Evolutionary conservation across 768 basidiomycete genomes (phyloP).

Genomic region (Podaxis sp.): DNA sequence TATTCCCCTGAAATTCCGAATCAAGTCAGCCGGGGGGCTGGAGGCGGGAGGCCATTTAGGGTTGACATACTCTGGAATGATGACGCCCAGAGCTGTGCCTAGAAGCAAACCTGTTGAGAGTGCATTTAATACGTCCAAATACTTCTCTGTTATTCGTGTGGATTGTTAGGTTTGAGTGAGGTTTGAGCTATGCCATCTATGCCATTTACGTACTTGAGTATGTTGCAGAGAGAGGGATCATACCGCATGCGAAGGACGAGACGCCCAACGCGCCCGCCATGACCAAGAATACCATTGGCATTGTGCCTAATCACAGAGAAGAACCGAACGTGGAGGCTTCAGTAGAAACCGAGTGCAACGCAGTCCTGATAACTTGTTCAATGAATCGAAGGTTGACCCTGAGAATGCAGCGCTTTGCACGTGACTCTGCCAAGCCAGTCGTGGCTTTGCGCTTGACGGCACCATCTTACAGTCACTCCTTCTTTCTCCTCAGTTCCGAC

Average conservation of each 20-base stretch:
- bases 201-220: conserved; percentile 54
- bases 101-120: conserved; percentile 74
- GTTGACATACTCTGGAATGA: conserved; percentile 83
- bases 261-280: conserved; percentile 63
- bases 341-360: background rate
- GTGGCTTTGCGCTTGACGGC: no score
- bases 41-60: background rate
- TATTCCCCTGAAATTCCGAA: conserved; percentile 53
- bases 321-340: background rate
- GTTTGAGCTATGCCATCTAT: background rate
- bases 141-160: conserved; percentile 21
- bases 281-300: conserved; percentile 37
- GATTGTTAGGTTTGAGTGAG: conserved; percentile 5
- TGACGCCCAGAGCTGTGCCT: conserved; percentile 86
- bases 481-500: conserved; percentile 1
- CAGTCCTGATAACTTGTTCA: background rate
- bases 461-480: background rate
- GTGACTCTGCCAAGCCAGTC: background rate
- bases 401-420: background rate
- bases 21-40: background rate
- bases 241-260: conserved; percentile 64
- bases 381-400: background rate
- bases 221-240: conserved; percentile 68
- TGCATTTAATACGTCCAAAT: conserved; percentile 30
- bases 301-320: conserved; percentile 12